Percentiles rank a stretch among this genome's conserved stretches.
These are phyloP conservation scores for Sporothrix sp. DNA, from an alignment of 2,329 filamentous ascomycete genomes.

Conservation along the genomic window DNA sequence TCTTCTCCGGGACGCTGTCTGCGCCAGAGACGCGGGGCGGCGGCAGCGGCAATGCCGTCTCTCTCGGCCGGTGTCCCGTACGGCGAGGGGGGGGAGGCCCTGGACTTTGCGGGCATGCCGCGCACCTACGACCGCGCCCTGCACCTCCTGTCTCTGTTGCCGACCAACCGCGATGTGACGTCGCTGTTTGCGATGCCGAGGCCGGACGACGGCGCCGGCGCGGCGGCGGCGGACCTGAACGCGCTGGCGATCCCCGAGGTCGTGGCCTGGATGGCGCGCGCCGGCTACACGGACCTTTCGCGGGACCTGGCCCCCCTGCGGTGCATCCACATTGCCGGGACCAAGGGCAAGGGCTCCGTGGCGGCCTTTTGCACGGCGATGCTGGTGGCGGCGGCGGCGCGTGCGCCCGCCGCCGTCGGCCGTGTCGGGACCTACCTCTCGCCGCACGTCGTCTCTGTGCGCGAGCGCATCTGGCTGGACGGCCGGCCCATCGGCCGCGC, in stretches of 20 bases:
- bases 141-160: conserved; percentile 61
- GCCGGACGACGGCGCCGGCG: conserved; percentile 25
- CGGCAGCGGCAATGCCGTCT: conserved; percentile 3
- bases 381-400: conserved; percentile 30
- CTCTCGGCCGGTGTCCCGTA: conserved; percentile 1
- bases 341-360: conserved; percentile 68
- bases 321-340: conserved; percentile 61
- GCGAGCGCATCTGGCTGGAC: conserved; percentile 77
- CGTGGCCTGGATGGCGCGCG: conserved; percentile 62
- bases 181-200: conserved; percentile 34
- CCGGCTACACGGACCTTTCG: conserved; percentile 52
- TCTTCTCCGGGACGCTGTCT: no score
- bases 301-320: conserved; percentile 50
- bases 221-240: conserved; percentile 48
- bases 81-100: neutral
- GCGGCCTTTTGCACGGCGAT: conserved; percentile 59
- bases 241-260: conserved; percentile 71
- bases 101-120: conserved; percentile 20
- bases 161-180: conserved; percentile 64
- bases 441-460: conserved; percentile 72
- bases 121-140: conserved; percentile 58
- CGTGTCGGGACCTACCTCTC: conserved; percentile 61
- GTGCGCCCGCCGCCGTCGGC: conserved; percentile 24
- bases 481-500: conserved; percentile 58
- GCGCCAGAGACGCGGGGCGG: no score